Percentiles rank a stretch among this genome's conserved stretches.
phyloP scores from a whole-genome alignment of 2,329 filamentous ascomycete genomes.

The Raffaelea ambrosiae region DNA sequence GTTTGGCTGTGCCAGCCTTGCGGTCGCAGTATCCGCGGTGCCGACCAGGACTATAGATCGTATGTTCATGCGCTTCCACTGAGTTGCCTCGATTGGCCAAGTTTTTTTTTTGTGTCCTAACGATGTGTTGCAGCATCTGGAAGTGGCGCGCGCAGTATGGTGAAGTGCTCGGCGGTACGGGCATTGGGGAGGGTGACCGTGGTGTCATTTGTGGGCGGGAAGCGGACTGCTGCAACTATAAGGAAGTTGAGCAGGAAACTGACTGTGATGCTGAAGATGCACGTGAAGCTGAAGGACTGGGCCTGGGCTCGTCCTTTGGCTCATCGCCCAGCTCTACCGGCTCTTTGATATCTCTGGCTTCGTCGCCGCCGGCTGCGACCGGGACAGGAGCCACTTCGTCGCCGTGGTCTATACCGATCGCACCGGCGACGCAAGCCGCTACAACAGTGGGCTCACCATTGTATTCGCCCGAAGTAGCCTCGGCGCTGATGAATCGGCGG shows the following conservation, averaged over 20 bases:
- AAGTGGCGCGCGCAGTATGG: constrained; percentile 82
- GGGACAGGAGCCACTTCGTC: too few species aligned
- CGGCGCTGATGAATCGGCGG: constrained; percentile 15
- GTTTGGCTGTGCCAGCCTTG: constrained; percentile 86
- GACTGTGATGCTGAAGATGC: constrained; percentile 78
- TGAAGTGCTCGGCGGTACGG: constrained; percentile 71
- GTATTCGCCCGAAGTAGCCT: constrained; percentile 13
- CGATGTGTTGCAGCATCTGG: constrained; percentile 70
- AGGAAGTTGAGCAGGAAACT: constrained; percentile 72
- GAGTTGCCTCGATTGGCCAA: constrained; percentile 2
- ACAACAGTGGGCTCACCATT: constrained; percentile 12
- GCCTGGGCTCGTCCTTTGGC: constrained; percentile 7
- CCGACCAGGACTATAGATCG: constrained; percentile 52
- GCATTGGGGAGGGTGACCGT: constrained; percentile 79
- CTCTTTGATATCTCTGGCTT: constrained; percentile 5
- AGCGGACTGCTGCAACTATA: constrained; percentile 63
- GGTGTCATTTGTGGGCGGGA: constrained; percentile 84
- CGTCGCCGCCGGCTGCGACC: constrained; percentile 5
- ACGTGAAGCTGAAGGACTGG: constrained; percentile 31
- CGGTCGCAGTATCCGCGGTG: constrained; percentile 58
- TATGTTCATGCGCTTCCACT: too few species aligned
- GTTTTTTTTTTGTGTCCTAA: neutral
- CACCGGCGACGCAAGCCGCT: constrained; percentile 12
- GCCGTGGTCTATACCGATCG: constrained; percentile 9
- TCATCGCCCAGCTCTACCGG: constrained; percentile 5